Evolutionary conservation across 2,329 filamentous ascomycete genomes (phyloP).

Genomic region (Zymoseptoria crescenta): DNA sequence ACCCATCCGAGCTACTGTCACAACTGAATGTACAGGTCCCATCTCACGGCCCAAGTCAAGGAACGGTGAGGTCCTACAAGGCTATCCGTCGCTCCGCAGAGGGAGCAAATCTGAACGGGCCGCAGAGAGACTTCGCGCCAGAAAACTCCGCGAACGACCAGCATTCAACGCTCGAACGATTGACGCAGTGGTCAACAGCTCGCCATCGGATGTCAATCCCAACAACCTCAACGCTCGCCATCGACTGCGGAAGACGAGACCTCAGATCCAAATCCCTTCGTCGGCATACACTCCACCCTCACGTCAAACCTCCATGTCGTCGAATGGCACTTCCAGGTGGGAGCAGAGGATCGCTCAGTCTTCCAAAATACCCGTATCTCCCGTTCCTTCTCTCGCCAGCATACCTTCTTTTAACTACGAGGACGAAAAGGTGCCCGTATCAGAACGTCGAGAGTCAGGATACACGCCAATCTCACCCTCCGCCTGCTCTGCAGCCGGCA

Average conservation of each 20-base stretch:
- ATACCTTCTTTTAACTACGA: conserved; percentile 4
- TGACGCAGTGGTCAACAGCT: conserved; percentile 21
- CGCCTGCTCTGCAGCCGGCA: conserved; percentile 12
- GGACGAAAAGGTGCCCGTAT: neutral
- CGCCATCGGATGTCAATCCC: neutral
- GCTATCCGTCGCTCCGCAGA: conserved; percentile 15
- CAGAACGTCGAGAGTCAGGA: conserved; percentile 6
- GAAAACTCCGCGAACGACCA: conserved; percentile 29
- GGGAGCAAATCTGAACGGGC: conserved; percentile 13
- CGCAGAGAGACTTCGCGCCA: conserved; percentile 26
- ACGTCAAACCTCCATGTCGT: neutral
- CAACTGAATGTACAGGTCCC: conserved; percentile 28
- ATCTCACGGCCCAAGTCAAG: conserved; percentile 26
- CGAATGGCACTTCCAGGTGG: neutral
- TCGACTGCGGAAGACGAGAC: conserved; percentile 24
- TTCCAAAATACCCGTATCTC: conserved; percentile 18
- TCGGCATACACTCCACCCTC: neutral
- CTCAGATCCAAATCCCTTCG: conserved; percentile 25
- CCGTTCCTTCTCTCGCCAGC: conserved; percentile 20
- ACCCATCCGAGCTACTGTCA: conserved; percentile 23
- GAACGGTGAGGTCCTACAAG: conserved; percentile 11
- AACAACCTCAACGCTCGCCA: conserved; percentile 14
- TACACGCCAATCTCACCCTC: conserved; percentile 23
- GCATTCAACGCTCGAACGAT: conserved; percentile 16
- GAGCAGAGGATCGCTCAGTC: neutral